These are phyloP conservation scores for Aegle marmelos DNA, from an alignment of 345 rosid genomes.

Conservation along the genomic window DNA sequence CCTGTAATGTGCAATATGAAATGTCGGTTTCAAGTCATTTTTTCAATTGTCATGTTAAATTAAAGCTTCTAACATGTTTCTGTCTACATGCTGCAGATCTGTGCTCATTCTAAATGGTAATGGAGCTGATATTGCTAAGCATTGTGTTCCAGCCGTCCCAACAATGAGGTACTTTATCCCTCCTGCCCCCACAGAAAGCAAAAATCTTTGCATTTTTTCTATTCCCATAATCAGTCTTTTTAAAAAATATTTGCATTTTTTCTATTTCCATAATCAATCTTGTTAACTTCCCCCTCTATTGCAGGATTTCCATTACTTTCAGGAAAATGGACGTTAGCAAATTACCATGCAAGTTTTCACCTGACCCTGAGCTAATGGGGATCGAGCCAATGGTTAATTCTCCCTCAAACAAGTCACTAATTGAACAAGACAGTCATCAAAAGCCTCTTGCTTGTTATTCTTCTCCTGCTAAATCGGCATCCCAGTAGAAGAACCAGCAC, in stretches of 20 bases:
- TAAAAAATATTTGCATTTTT: too few relatives aligned
- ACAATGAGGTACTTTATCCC: conserved; percentile 35
- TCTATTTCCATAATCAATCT: neutral
- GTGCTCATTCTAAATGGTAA: conserved; percentile 62
- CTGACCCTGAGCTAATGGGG: conserved; percentile 33
- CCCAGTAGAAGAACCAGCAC: neutral
- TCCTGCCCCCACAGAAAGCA: neutral
- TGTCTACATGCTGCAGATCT: conserved; percentile 35
- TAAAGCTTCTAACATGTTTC: neutral
- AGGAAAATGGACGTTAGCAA: conserved; percentile 40
- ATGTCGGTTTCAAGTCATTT: neutral
- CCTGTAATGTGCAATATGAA: neutral
- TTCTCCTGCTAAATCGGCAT: neutral
- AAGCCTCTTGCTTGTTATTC: neutral
- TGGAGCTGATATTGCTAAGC: conserved; percentile 66
- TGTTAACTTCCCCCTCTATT: neutral
- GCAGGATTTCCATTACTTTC: conserved; percentile 44
- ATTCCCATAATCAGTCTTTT: neutral
- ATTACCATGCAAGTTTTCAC: conserved; percentile 22
- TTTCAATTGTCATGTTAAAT: neutral
- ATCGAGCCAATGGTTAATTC: conserved; percentile 22
- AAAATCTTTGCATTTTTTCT: neutral
- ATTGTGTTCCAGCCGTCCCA: conserved; percentile 65
- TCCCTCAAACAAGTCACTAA: neutral
- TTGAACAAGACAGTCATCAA: conserved; percentile 1